Conservation (phyloP, 345 rosid species). For the Draba incana region DNA sequence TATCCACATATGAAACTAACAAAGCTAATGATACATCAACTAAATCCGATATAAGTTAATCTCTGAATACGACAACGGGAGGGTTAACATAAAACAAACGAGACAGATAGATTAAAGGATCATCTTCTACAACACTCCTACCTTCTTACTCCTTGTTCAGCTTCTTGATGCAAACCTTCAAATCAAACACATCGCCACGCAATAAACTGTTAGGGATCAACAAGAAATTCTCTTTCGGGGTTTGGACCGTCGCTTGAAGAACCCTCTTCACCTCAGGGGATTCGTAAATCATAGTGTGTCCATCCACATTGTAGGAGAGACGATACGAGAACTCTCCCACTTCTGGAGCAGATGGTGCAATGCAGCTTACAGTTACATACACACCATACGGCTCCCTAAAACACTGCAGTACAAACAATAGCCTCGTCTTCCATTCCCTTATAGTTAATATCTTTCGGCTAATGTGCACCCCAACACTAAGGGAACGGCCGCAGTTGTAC, state of each 20-base stretch:
- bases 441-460: background rate
- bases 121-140: too few relatives aligned
- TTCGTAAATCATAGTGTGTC: background rate
- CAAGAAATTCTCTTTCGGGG: background rate
- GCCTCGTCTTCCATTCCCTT: rapidly evolving
- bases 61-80: too few relatives aligned
- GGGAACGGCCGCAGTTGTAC: background rate
- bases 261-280: background rate
- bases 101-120: too few relatives aligned
- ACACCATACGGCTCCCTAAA: background rate
- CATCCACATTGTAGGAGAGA: background rate
- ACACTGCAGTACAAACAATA: background rate
- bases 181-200: background rate
- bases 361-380: slow-evolving; percentile 6
- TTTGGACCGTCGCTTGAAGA: background rate
- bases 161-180: background rate
- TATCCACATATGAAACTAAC: too few relatives aligned
- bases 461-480: background rate
- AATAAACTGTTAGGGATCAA: slow-evolving; percentile 3
- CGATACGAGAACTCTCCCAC: background rate
- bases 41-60: too few relatives aligned
- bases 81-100: too few relatives aligned
- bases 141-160: too few relatives aligned
- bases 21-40: too few relatives aligned
- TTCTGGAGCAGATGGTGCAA: slow-evolving; percentile 4